Percentiles rank a stretch among this genome's conserved stretches.
Conservation (phyloP, 208 protist genomes). For the Leishmania braziliensis region DNA sequence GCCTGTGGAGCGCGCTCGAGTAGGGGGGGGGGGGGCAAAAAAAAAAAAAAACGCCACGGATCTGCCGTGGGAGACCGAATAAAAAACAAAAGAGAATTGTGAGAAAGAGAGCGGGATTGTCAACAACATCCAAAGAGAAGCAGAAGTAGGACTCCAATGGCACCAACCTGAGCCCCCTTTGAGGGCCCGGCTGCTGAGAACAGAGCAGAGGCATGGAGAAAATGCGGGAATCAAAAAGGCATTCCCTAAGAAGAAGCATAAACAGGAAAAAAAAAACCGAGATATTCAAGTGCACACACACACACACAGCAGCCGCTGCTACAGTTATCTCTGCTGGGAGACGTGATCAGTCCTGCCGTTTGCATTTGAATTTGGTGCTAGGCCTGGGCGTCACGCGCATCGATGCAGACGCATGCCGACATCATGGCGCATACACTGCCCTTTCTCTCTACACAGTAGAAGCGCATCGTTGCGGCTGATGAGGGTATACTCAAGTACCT, state of each 20-base stretch:
- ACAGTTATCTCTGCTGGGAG: background rate
- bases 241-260: background rate
- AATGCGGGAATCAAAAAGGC: background rate
- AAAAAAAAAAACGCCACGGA: background rate
- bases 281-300: too few relatives aligned
- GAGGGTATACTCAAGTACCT: conserved; percentile 55
- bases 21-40: background rate
- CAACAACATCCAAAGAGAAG: too few relatives aligned
- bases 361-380: too few relatives aligned
- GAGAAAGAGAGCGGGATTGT: too few relatives aligned
- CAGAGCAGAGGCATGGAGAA: background rate
- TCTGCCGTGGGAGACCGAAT: too few relatives aligned
- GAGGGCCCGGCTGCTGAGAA: background rate
- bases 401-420: background rate
- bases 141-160: too few relatives aligned
- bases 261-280: background rate
- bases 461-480: background rate
- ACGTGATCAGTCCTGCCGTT: too few relatives aligned
- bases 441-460: background rate
- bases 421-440: background rate
- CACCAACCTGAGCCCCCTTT: background rate
- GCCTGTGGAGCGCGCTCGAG: too few relatives aligned
- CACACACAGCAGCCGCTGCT: too few relatives aligned
- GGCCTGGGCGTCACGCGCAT: background rate
- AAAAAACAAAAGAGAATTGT: too few relatives aligned